Evolutionary conservation across 106 monocot species (phyloP), one percentile per base, ranked within the genome.

Genomic region (Amphibolis antarctica): DNA sequence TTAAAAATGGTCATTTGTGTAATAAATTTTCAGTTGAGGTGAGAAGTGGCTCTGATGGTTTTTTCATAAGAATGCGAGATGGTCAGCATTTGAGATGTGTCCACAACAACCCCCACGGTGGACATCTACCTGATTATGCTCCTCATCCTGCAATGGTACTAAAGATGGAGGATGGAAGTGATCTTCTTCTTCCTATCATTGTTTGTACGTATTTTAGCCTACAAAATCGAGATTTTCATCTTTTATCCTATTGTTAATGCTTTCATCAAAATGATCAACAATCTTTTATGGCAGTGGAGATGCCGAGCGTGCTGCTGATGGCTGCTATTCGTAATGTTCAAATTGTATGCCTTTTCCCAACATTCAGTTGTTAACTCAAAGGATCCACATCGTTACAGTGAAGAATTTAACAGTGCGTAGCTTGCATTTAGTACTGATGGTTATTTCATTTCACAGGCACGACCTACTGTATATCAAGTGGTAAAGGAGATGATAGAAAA

Each of bases 141-240:
- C 85, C 88, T 59, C 92, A 92, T 73, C 92, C 88, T 50, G 92
- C 92, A 24, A 92, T 92, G 59, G 92, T 92, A n/a, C 70, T 92
- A 49, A 92, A 85, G 62, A 88, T 92, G 78, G 92, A 92, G 66
- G 92, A 92, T 82, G 92, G 92, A 68, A 92, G 88, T 63, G 80
- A 76, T 66, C 77, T 88, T 67, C 69, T 92, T 47, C 85, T 92
- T 62, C 92, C 92, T 52, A 92, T 92, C 59, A 85, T 92, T 69
- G 92, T 92, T 44, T 83, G 81, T 84, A 85, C 51, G 90, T 81
- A 66, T 64, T 42, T 23, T 60, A 10, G n/a, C 36, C 7, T 55
- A 13, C 45, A 45, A 23, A 11, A 23, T 50, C 19, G 1, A 44
- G 11, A 45, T 10, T 17, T 18, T 25, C 49, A 65, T 28, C 9